Evolutionary conservation across 2,329 filamentous ascomycete species (phyloP), one percentile per base, ranked within the genome.

Genomic region (Golovinomyces cichoracearum): DNA sequence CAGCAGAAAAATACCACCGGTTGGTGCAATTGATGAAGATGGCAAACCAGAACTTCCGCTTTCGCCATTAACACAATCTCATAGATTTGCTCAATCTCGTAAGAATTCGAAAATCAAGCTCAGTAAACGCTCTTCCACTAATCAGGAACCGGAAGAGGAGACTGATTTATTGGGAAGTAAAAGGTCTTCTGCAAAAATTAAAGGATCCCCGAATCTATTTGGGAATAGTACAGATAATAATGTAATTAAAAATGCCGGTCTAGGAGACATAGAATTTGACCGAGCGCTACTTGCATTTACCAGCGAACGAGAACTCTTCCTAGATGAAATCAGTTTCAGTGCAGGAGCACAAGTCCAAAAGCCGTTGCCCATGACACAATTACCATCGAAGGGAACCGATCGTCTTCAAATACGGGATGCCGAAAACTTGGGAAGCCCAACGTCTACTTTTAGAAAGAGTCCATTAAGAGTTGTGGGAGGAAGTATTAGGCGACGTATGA

Each of bases 231-330:
- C 13, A 17, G 40, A 15, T 19, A 54, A 51, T 41, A 42, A 29
- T 19, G 50, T 49, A 49, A 45, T 45, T 21, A 55, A 53, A 29
- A 47, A 52, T 31, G 52, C 54, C 22, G 53, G 53, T 17, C 63
- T 72, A 53, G 65, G 64, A 50, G 84, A 93, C 60, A 84, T 83
- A 58, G 90, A 95, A 63, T 98, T 98, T 58, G 90, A 95, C 61
- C 78, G 82, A 59, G 88, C 90, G 23, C 70, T 98, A 55, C 68
- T 85, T 58, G 95, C 94, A 65, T 98, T 98, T 62, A 85, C 90
- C 42, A 80, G 79, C n/a, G 88, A 95, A 66, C 73, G 90, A 54
- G 90, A 98, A 58, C 80, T 79, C 51, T 98, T 98, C 58, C 68
- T 95, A 48, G 83, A 93, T 54, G 90, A 98, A 62, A 72, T 95